phyloP scores from a whole-genome alignment of 192 early-diverging fungal genomes.

The Chytriomyces confervae region DNA sequence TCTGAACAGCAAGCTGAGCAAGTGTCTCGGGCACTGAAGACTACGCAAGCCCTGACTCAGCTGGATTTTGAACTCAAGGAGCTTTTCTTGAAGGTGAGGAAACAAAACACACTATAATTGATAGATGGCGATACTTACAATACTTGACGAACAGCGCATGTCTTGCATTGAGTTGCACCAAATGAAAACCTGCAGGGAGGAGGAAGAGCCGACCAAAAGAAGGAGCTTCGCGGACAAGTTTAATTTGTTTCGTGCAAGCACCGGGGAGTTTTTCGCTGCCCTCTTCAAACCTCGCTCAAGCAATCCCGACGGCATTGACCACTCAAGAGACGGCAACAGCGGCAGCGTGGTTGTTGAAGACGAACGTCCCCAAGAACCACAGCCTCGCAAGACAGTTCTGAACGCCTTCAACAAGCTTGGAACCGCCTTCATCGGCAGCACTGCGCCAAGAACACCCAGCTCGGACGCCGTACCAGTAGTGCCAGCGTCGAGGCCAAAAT shows the following conservation, averaged over 20 bases:
- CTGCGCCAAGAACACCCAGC: neutral
- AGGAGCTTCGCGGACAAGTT: neutral
- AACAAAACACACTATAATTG: too few species aligned
- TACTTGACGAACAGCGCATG: too few species aligned
- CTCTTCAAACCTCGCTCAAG: neutral
- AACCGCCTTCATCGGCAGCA: neutral
- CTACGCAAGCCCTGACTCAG: too few species aligned
- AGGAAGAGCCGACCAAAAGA: too few species aligned
- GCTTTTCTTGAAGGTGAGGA: too few species aligned
- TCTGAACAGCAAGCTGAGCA: conserved; percentile 47
- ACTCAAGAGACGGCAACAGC: neutral
- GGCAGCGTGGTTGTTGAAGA: neutral
- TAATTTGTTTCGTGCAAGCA: neutral
- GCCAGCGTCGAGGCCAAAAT: neutral
- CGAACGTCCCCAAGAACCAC: too few species aligned
- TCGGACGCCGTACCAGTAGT: neutral
- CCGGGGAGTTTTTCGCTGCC: neutral
- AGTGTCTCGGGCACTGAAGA: too few species aligned
- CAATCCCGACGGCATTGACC: neutral
- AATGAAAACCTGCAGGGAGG: too few species aligned
- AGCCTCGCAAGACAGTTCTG: neutral
- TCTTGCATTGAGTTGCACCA: too few species aligned
- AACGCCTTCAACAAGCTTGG: neutral
- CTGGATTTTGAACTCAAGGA: too few species aligned
- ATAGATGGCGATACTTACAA: too few species aligned